phyloP scores from a whole-genome alignment of 1,284 basidiomycete genomes.

The Termitomyces sp. region DNA sequence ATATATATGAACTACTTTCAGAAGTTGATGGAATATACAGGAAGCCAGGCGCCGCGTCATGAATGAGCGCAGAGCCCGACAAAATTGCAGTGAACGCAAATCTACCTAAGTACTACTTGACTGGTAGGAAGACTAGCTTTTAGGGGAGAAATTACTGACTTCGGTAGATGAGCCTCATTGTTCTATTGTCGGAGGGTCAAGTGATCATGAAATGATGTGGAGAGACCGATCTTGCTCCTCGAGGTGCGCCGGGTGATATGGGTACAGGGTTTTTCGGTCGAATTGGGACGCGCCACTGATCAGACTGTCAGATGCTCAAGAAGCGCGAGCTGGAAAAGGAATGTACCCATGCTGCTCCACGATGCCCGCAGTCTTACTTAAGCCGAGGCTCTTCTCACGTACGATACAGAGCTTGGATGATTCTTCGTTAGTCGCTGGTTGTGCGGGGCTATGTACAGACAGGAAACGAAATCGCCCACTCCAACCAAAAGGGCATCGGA shows the following conservation, averaged over 20 bases:
- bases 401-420: neutral
- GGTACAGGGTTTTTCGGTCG: neutral
- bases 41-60: neutral
- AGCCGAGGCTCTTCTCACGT: neutral
- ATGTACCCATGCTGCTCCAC: conserved; percentile 1
- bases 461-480: neutral
- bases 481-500: neutral
- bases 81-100: neutral
- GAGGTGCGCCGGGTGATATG: neutral
- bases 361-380: conserved; percentile 3
- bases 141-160: conserved; percentile 4
- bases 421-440: neutral
- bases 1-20: neutral
- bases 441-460: neutral
- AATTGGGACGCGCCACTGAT: neutral
- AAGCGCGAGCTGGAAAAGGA: neutral
- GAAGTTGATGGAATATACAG: too few species aligned
- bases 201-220: neutral
- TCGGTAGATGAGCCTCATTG: neutral
- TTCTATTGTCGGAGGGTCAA: neutral
- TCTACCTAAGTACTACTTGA: neutral
- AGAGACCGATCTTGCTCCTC: neutral
- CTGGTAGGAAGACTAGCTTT: neutral
- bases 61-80: neutral
- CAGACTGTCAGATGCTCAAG: neutral